Evolutionary conservation across 2,329 filamentous ascomycete genomes (phyloP).

Genomic region (Paramyrothecium sp.): DNA sequence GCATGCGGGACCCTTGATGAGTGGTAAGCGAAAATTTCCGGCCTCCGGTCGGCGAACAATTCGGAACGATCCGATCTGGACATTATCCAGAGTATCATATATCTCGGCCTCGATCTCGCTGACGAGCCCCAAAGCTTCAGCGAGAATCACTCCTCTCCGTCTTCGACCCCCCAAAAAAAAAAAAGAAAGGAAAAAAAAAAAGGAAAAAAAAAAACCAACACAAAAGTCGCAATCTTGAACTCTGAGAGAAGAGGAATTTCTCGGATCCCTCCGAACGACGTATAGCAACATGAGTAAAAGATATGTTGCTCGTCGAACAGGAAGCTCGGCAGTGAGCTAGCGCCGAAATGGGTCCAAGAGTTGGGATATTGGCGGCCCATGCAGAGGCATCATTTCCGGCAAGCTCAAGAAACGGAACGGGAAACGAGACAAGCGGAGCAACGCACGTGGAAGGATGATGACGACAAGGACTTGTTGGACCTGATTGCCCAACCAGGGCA

Average conservation of each 20-base stretch:
- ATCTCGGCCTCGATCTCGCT: not conserved
- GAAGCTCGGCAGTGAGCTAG: not conserved
- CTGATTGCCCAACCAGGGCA: not conserved
- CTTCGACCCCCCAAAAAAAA: not conserved
- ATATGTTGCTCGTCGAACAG: not conserved
- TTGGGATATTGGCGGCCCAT: not conserved
- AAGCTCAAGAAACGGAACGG: not conserved
- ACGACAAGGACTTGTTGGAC: not conserved
- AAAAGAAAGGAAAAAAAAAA: not conserved
- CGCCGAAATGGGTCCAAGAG: not conserved
- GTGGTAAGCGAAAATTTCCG: not conserved
- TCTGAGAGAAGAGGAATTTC: not conserved
- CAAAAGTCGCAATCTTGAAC: not conserved
- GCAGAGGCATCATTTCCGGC: not conserved
- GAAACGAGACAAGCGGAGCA: not conserved
- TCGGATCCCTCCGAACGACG: not conserved
- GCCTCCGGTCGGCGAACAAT: not conserved
- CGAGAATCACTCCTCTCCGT: not conserved
- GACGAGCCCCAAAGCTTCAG: not conserved
- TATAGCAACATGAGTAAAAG: not conserved
- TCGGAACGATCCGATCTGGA: not conserved
- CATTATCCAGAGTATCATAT: not conserved
- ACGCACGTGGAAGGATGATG: not conserved
- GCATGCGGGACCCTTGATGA: not conserved
- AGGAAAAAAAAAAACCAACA: too few relatives aligned